Evolutionary conservation across 345 rosid genomes (phyloP), one percentile per base, ranked within the genome.

Genomic region (Eucalyptus sp.): DNA sequence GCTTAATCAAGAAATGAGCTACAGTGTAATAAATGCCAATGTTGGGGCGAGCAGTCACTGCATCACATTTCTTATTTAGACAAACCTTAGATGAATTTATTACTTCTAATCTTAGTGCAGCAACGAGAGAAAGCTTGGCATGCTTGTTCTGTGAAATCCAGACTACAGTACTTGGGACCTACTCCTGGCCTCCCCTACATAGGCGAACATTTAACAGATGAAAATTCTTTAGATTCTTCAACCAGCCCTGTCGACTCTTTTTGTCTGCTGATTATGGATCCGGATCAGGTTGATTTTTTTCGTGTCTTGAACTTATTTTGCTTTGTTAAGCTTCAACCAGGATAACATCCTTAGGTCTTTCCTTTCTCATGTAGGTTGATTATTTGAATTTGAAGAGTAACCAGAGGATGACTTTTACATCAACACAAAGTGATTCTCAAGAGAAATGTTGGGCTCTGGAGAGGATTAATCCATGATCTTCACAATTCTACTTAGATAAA

Each of bases 361-460:
- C 43, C 27, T 86, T 90, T 76, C 86, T 89, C 71, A 49, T 88
- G 90, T 88, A 96, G 98, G 98, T 96, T 92, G 99, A 96, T 92
- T 97, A 96, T 92, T 90, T 95, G 94, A 96, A 96, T 91, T 93
- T 97, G 93, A 97, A 94, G 96, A 97, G 91, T 60, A 94, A 94
- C 86, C 93, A 94, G 92, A 95, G 99, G 92, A 89, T 94, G 90
- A 52, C 87, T 87, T 96, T 92, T 90, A 93, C 95, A 50, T 94
- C 93, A 10, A 92, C 68, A 50, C 88, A 56, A 88, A 91, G 89
- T 88, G 91, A 86, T 86, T 83, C 88, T 80, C 95, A 93, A 91
- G 94, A 89, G 87, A 95, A 94, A 86, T 88, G 89, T 89, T 96
- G 98, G 99, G 92, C 94, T 90, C 91, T 93, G 76, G 95, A 92